A percentile compares a stretch with the other conserved stretches of the same genome.
phyloP scores from a whole-genome alignment of 2,329 filamentous ascomycete genomes.

The Cercospora janseana region DNA sequence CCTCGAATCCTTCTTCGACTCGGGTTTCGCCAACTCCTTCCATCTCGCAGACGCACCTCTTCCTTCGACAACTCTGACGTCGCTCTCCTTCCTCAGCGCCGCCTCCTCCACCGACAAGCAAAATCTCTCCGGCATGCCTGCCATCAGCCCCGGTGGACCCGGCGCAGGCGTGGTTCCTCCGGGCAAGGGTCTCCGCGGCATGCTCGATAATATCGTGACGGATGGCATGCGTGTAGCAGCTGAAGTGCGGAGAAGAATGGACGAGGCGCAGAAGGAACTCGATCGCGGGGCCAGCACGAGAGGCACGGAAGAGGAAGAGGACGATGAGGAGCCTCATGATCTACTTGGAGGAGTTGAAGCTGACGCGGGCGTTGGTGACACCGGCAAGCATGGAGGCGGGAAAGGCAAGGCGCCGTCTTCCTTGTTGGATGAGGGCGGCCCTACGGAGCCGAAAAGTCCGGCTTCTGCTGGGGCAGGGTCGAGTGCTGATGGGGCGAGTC shows the following conservation, averaged over 20 bases:
- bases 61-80: conserved; percentile 49
- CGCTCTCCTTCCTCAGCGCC: conserved; percentile 74
- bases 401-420: conserved; percentile 26
- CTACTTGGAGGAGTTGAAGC: conserved; percentile 53
- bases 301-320: conserved; percentile 55
- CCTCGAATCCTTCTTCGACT: conserved; percentile 95
- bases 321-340: conserved; percentile 62
- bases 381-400: conserved; percentile 19
- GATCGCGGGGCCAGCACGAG: conserved; percentile 74
- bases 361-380: conserved; percentile 38
- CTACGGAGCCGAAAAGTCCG: conserved; percentile 11
- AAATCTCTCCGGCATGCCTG: conserved; percentile 19
- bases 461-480: neutral
- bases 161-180: conserved; percentile 58
- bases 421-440: conserved; percentile 24
- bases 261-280: conserved; percentile 88
- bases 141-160: conserved; percentile 35
- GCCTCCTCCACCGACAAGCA: conserved; percentile 27
- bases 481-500: neutral
- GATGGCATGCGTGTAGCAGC: conserved; percentile 95
- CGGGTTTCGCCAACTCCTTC: conserved; percentile 90
- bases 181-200: conserved; percentile 78
- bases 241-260: conserved; percentile 88
- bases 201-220: conserved; percentile 94
- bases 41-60: conserved; percentile 69